Evolutionary conservation across 2,329 filamentous ascomycete species (phyloP), one percentile per base, ranked within the genome.

Genomic region (Didymella glomerata): DNA sequence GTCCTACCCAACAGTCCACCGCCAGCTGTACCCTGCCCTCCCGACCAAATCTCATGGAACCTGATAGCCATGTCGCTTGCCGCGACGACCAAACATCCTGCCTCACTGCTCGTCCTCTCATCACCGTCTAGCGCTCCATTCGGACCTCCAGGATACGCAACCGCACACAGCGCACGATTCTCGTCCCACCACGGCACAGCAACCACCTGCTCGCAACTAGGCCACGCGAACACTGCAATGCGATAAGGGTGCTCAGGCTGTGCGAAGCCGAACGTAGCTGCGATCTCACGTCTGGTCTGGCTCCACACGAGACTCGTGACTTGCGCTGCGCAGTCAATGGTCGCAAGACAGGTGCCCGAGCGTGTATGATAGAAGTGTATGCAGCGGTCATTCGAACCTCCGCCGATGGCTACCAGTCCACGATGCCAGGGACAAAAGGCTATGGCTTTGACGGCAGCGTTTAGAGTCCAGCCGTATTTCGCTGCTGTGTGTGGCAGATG

Each of bases 401-500:
- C 94, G 3, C 95, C 93, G 1, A 94, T 96, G 14, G 95, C 95
- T 38, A 99, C 79, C 4, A 99, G 84, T 3, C 90, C 90, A 24
- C 90, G 86, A 56, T 94, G 90, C 94, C 93, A 99, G 0, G 95
- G 94, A 63, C 94, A 96, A 77, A 98, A 98, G 2, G 95, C 93
- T 67, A 98, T 95, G 30, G 95, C 95, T 77, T 99, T 99, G 66
- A 98, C 91, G 2, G 95, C 95, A 0, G 94, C 94, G 25, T 87
- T 87, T 74, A 99, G 92, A 11, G 82, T 77, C 86, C 92, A 95
- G 30, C 85, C 85, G 74, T 96, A 88, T 68, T 85, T 89, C 69
- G 90, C 87, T 28, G 82, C 79, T 7, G 86, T 86, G 6, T 78
- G 70, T 2, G 79, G 79, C 25, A 91, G 77, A 24, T 81, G 78